Conservation (phyloP, 169 alveolate species). For the Eimeria mitis region DNA sequence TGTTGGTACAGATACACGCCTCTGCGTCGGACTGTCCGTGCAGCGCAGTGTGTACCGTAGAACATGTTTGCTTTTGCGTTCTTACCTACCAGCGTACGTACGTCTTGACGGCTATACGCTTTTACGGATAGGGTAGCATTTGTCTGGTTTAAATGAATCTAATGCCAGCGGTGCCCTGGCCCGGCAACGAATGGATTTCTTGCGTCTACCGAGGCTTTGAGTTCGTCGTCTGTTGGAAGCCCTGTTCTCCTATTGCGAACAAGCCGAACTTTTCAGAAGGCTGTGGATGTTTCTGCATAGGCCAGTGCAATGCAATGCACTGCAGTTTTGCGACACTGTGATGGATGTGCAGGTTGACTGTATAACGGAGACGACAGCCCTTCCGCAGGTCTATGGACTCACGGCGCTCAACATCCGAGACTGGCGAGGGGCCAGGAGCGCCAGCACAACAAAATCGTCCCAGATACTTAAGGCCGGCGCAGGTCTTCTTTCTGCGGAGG, state of each 20-base stretch:
- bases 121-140: neutral
- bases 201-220: neutral
- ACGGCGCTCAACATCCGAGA: conserved; percentile 74
- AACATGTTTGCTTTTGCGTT: neutral
- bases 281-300: neutral
- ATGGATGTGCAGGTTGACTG: conserved; percentile 10
- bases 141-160: neutral
- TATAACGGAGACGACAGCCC: conserved; percentile 50
- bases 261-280: neutral
- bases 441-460: conserved; percentile 52
- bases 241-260: neutral
- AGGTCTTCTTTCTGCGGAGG: conserved; percentile 24
- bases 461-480: conserved; percentile 46
- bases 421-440: conserved; percentile 76
- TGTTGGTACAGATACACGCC: neutral
- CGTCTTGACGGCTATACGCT: neutral
- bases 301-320: neutral
- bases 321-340: neutral
- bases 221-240: neutral
- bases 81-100: neutral
- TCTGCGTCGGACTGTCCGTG: neutral
- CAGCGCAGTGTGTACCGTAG: neutral
- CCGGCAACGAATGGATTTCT: neutral
- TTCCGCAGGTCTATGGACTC: conserved; percentile 54
- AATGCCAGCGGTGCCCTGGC: neutral